These are phyloP conservation scores for Amanita jacksonii DNA, from an alignment of 768 basidiomycete species.

Conservation along the genomic window DNA sequence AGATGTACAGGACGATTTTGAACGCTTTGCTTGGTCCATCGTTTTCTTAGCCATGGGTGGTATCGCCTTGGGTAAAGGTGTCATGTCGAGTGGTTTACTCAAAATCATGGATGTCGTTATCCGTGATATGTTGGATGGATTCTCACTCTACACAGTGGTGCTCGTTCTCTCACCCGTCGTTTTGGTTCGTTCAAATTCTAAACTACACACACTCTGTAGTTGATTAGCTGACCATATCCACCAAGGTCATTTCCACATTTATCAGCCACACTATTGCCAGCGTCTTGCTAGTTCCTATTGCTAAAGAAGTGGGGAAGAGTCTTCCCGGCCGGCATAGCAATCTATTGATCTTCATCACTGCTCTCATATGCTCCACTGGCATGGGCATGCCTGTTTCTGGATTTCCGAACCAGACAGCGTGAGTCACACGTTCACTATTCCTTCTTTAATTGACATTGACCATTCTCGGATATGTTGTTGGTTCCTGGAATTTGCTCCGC, in stretches of 20 bases:
- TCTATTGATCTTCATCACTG: slow-evolving; percentile 89
- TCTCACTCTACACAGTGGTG: slow-evolving; percentile 60
- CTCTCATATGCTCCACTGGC: slow-evolving; percentile 84
- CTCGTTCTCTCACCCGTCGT: slow-evolving; percentile 61
- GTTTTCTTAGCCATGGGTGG: slow-evolving; percentile 98
- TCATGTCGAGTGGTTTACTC: slow-evolving; percentile 80
- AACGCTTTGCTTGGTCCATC: slow-evolving; percentile 89
- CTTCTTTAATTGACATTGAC: slow-evolving; percentile 9
- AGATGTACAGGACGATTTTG: slow-evolving; percentile 73
- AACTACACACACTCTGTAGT: no score
- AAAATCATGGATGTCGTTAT: slow-evolving; percentile 64
- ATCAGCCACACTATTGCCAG: slow-evolving; percentile 98
- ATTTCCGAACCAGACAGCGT: slow-evolving; percentile 99
- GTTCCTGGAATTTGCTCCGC: neutral
- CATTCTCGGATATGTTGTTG: neutral
- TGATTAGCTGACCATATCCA: neutral
- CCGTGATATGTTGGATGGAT: slow-evolving; percentile 47
- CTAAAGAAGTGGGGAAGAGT: slow-evolving; percentile 78
- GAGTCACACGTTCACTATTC: slow-evolving; percentile 26
- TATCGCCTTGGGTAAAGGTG: slow-evolving; percentile 91
- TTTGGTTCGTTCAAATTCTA: slow-evolving; percentile 37
- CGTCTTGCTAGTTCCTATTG: slow-evolving; percentile 94
- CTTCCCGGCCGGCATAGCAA: slow-evolving; percentile 63
- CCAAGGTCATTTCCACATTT: slow-evolving; percentile 78
- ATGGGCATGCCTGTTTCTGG: slow-evolving; percentile 99